Conservation (phyloP, 192 early-diverging fungal genomes). For the Haplosporangium gracile region DNA sequence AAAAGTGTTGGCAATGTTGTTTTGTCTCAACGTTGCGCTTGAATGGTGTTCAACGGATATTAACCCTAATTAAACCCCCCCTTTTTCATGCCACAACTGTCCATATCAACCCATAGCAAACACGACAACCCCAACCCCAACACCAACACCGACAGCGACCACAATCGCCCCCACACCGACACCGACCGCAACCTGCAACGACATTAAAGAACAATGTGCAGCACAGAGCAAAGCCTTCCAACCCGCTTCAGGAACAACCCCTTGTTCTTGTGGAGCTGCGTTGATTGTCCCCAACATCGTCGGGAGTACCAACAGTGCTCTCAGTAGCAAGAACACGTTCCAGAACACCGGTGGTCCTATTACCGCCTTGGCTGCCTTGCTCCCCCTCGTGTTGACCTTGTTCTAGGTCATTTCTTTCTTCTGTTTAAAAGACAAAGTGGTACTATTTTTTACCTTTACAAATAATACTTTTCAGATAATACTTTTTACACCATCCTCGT, state of each 20-base stretch:
- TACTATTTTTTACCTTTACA: no score
- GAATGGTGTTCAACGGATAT: neutral
- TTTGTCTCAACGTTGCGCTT: neutral
- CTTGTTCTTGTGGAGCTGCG: slow-evolving; percentile 25
- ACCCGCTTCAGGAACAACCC: slow-evolving; percentile 11
- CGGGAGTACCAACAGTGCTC: neutral
- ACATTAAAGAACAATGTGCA: slow-evolving; percentile 44
- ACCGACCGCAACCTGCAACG: slow-evolving; percentile 24
- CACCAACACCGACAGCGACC: neutral
- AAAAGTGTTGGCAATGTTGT: neutral
- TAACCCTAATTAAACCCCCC: neutral
- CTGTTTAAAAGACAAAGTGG: no score
- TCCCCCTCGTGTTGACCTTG: slow-evolving; percentile 26
- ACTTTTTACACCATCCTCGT: no score
- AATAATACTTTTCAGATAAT: no score
- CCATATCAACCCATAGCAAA: neutral
- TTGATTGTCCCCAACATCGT: slow-evolving; percentile 25
- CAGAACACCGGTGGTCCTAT: slow-evolving; percentile 38
- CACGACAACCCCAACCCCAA: neutral
- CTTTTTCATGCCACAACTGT: neutral
- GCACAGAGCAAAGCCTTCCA: slow-evolving; percentile 30
- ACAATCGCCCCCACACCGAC: slow-evolving; percentile 11
- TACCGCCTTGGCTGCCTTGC: slow-evolving; percentile 22
- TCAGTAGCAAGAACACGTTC: slow-evolving; percentile 23
- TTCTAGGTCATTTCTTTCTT: slow-evolving; percentile 5